Conservation (phyloP, 2,329 filamentous ascomycete genomes). For the Monosporascus sp. region DNA sequence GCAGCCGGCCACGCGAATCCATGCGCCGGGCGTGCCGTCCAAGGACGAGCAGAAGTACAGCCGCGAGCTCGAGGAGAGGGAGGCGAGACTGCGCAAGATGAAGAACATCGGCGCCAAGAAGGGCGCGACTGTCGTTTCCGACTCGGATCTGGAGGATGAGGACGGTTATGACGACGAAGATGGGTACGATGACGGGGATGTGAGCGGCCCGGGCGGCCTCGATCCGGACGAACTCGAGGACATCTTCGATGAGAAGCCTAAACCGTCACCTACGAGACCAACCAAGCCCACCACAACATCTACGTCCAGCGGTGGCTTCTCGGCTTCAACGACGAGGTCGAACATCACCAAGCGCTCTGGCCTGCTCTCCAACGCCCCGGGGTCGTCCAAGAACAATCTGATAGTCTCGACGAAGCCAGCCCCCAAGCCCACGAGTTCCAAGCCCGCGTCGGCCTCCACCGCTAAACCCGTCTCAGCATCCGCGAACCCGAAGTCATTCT, state of each 20-base stretch:
- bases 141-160: slow-evolving; percentile 32
- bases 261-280: neutral
- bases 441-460: neutral
- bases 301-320: too few relatives aligned
- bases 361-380: neutral
- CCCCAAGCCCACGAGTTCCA: slow-evolving; percentile 4
- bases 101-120: slow-evolving; percentile 20
- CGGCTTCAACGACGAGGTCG: neutral
- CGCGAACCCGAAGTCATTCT: too few relatives aligned
- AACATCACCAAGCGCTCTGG: neutral
- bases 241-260: slow-evolving; percentile 10
- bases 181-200: slow-evolving; percentile 6
- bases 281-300: neutral
- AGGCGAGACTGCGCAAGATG: slow-evolving; percentile 30
- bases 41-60: slow-evolving; percentile 7
- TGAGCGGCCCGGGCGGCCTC: slow-evolving; percentile 9
- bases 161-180: slow-evolving; percentile 14
- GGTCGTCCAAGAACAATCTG: neutral
- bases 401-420: neutral
- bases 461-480: too few relatives aligned
- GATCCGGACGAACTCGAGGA: slow-evolving; percentile 18
- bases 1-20: slow-evolving; percentile 21
- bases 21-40: slow-evolving; percentile 4
- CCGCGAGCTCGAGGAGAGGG: slow-evolving; percentile 29
- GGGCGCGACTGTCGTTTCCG: slow-evolving; percentile 34